Conservation (phyloP, 2,329 filamentous ascomycete genomes). For the Sporothrix globosa region DNA sequence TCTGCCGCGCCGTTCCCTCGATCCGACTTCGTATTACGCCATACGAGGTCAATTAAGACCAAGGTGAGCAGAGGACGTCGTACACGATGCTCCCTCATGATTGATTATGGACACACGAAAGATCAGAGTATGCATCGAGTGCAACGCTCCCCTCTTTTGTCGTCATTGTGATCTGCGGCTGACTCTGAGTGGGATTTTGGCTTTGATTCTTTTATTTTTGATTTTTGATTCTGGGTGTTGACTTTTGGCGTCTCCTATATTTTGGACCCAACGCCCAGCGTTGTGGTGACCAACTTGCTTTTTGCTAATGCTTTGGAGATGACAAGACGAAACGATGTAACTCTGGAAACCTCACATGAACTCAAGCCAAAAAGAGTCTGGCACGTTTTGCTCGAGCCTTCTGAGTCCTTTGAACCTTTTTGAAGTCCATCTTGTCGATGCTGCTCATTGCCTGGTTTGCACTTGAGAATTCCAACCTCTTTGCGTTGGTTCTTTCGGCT, state of each 20-base stretch:
- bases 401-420: neutral
- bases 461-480: neutral
- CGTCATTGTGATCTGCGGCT: slow-evolving; percentile 26
- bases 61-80: neutral
- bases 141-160: slow-evolving; percentile 19
- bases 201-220: no score
- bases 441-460: neutral
- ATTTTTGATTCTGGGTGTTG: neutral
- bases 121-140: slow-evolving; percentile 7
- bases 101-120: no score
- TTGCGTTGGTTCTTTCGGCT: no score
- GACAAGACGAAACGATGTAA: neutral
- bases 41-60: neutral
- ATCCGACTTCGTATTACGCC: neutral
- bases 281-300: neutral
- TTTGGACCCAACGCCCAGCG: no score
- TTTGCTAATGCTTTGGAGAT: no score
- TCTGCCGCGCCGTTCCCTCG: neutral
- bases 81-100: no score
- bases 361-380: neutral
- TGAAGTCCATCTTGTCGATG: neutral
- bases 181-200: neutral
- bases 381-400: neutral
- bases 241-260: neutral
- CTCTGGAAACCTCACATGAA: neutral